Conservation (phyloP, 345 rosid genomes). For the Cardamine chenopodiifolia region DNA sequence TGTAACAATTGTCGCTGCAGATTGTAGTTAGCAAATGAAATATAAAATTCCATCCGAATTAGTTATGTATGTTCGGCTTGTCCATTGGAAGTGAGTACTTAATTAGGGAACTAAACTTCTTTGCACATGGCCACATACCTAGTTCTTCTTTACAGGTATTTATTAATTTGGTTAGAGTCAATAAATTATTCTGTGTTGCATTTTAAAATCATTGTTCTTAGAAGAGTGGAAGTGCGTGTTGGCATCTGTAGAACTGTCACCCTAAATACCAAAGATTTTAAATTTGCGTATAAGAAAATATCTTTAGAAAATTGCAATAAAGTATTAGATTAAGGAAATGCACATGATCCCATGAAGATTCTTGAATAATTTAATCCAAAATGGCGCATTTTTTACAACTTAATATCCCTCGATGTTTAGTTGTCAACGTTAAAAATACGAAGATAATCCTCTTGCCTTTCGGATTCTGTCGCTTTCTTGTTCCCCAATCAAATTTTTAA, state of each 20-base stretch:
- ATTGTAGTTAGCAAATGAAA: neutral
- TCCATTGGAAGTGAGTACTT: conserved; percentile 27
- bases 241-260: conserved; percentile 33
- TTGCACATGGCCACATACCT: conserved; percentile 45
- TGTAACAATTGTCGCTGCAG: neutral
- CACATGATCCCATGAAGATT: conserved; percentile 56
- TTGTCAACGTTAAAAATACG: conserved; percentile 30
- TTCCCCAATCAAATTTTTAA: conserved; percentile 30
- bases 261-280: conserved; percentile 11
- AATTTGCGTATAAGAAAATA: conserved; percentile 13
- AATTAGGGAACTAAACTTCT: conserved; percentile 32
- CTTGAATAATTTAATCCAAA: conserved; percentile 28
- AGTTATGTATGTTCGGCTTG: conserved; percentile 13
- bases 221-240: conserved; percentile 35
- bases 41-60: neutral
- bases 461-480: conserved; percentile 33
- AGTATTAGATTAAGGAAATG: conserved; percentile 39
- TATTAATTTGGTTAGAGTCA: conserved; percentile 21
- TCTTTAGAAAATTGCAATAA: neutral
- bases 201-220: conserved; percentile 10
- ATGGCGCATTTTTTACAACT: conserved; percentile 34
- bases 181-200: neutral
- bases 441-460: conserved; percentile 23
- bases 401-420: conserved; percentile 35
- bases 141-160: conserved; percentile 41